Evolutionary conservation across 352 stramenopile genomes (phyloP), one percentile per base, ranked within the genome.

Genomic region (Phytopythium mirpurense): DNA sequence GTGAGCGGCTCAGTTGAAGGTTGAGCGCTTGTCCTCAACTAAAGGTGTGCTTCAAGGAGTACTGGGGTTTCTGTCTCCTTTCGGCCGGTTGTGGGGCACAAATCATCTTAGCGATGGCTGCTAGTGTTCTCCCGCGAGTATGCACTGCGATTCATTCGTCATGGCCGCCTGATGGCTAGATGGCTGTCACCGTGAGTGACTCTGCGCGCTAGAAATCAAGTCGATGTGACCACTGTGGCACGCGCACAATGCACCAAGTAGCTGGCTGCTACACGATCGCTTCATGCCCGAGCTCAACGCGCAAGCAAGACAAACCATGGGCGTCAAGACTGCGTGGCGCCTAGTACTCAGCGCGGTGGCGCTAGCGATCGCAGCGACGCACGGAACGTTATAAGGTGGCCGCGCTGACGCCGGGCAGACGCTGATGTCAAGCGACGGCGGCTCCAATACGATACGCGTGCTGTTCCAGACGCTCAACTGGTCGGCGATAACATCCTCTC

Each of bases 401-500:
- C 37, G 36, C 2, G 21, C 38, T 5, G 21, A 19, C 12, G 51
- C 43, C n/a, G 58, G 52, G 15, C 58, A 65, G 37, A 51, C 51
- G 41, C 58, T 61, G 16, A 53, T 65, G 18, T 31, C 35, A 36
- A 49, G 34, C 26, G 58, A 60, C 23, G 52, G 61, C 26, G 58
- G 58, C 24, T 65, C 58, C 37, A 51, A 37, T 29, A 56, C 50
- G 32, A 32, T 65, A 36, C 55, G 47, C 36, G 42, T 66, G 41
- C 59, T 66, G 46, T 66, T 62, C 54, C 53, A 66, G 54, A 58
- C 54, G 41, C 52, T 62, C 31, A 54, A 59, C 29, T 66, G 59
- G 59, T 51, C 35, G 27, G 38, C 42, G 19, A 56, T 56, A 1
- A 67, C 60, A 64, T 68, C 56, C 51, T 77, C 58, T 80, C 29